These are phyloP conservation scores for Plectosphaerella cucumerina DNA, from an alignment of 2,329 filamentous ascomycete species.

Conservation along the genomic window DNA sequence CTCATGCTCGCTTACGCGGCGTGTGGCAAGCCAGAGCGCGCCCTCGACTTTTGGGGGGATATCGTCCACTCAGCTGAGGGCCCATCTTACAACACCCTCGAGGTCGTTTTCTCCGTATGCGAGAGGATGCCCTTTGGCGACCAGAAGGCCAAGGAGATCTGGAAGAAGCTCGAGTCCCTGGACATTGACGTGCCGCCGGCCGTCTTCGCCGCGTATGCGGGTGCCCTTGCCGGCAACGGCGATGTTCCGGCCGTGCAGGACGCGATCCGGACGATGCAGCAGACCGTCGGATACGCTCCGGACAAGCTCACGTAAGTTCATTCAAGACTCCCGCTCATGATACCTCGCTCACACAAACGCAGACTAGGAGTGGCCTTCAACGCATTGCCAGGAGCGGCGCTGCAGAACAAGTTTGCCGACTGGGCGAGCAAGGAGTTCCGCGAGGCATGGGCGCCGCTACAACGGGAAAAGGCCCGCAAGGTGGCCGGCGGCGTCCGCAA, in stretches of 20 bases:
- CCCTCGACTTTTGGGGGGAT: conserved; percentile 77
- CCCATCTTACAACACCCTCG: conserved; percentile 75
- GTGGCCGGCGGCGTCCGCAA: conserved; percentile 39
- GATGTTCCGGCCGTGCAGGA: conserved; percentile 63
- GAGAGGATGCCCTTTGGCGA: conserved; percentile 58
- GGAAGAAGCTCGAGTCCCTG: conserved; percentile 66
- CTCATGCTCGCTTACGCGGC: conserved; percentile 82
- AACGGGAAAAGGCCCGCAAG: conserved; percentile 43
- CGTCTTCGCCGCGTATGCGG: conserved; percentile 74
- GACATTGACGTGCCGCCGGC: conserved; percentile 72
- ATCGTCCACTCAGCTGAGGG: conserved; percentile 83
- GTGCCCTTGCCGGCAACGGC: conserved; percentile 69
- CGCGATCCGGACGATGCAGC: conserved; percentile 63
- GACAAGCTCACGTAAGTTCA: conserved; percentile 65
- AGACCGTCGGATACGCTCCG: conserved; percentile 62
- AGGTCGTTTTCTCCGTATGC: conserved; percentile 76
- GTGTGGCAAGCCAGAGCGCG: conserved; percentile 60
- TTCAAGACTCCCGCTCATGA: not conserved
- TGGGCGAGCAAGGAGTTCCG: conserved; percentile 71
- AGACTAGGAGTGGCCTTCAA: conserved; percentile 77
- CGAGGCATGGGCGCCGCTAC: conserved; percentile 63
- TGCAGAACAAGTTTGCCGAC: conserved; percentile 65
- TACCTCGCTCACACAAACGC: not conserved
- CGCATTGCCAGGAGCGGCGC: conserved; percentile 58
- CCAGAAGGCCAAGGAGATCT: conserved; percentile 61